Evolutionary conservation across 257 asterid genomes (phyloP).

Genomic region (Fraxinus anomala): DNA sequence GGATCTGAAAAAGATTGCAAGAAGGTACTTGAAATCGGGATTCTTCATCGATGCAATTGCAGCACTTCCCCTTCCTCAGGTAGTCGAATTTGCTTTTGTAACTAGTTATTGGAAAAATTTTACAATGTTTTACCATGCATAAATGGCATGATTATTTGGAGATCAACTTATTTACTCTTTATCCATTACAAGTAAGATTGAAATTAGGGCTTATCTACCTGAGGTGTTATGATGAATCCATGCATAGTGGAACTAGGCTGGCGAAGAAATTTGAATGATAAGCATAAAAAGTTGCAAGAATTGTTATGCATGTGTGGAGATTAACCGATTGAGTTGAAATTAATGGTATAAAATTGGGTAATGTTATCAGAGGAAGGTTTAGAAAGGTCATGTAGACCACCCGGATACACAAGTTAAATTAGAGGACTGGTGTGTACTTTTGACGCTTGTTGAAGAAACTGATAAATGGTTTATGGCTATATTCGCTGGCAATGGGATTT

Average conservation of each 20-base stretch:
- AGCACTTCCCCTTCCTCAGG: constrained; percentile 95
- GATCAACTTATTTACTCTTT: neutral
- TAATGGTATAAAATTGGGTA: neutral
- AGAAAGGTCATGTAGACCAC: neutral
- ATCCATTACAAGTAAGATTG: neutral
- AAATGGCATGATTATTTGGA: constrained; percentile 42
- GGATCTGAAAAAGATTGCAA: constrained; percentile 60
- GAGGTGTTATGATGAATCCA: neutral
- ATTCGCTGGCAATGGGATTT: neutral
- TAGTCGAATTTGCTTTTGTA: constrained; percentile 17
- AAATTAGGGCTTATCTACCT: neutral
- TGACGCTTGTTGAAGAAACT: neutral
- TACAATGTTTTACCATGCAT: constrained; percentile 9
- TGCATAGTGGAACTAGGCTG: neutral
- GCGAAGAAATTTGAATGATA: neutral
- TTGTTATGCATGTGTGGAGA: constrained; percentile 57
- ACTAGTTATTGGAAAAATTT: neutral
- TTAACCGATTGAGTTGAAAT: constrained; percentile 22
- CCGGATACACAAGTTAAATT: neutral
- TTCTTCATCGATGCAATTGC: constrained; percentile 74
- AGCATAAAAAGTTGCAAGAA: neutral
- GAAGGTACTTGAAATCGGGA: constrained; percentile 69
- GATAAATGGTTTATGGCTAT: neutral
- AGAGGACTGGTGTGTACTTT: neutral
- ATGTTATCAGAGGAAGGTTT: neutral